Conservation (phyloP, 306 rosid species). For the Cicer arietinum region DNA sequence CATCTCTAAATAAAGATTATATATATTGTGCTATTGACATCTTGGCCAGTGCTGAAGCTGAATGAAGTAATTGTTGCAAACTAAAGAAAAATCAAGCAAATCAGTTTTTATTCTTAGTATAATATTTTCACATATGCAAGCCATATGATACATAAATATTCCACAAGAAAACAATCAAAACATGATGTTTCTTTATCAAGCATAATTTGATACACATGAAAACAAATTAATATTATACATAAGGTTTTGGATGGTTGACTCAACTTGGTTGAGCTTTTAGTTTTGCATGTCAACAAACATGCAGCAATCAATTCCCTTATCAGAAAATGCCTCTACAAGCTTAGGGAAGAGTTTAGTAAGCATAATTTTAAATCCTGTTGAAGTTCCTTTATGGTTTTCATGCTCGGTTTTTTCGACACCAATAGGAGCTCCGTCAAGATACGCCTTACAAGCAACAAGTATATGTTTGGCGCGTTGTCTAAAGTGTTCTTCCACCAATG, state of each 20-base stretch:
- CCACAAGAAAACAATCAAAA: neutral
- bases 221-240: slow-evolving; percentile 45
- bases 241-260: slow-evolving; percentile 26
- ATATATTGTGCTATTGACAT: neutral
- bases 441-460: slow-evolving; percentile 75
- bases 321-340: slow-evolving; percentile 78
- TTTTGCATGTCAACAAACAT: slow-evolving; percentile 53
- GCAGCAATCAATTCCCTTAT: slow-evolving; percentile 76
- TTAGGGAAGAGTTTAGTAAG: slow-evolving; percentile 83
- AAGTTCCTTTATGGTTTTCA: slow-evolving; percentile 64
- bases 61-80: neutral
- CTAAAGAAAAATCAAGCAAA: slow-evolving; percentile 4
- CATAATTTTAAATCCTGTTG: slow-evolving; percentile 90
- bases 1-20: neutral
- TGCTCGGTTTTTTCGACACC: slow-evolving; percentile 47
- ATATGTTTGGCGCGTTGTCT: slow-evolving; percentile 57
- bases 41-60: neutral
- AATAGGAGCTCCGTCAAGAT: slow-evolving; percentile 78
- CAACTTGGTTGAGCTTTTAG: slow-evolving; percentile 33
- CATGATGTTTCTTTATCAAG: too few relatives aligned
- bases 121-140: slow-evolving; percentile 42
- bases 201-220: neutral
- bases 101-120: slow-evolving; percentile 28
- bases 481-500: slow-evolving; percentile 82
- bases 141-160: slow-evolving; percentile 41